phyloP scores from a whole-genome alignment of 116 monocot genomes.

The Zostera marina region DNA sequence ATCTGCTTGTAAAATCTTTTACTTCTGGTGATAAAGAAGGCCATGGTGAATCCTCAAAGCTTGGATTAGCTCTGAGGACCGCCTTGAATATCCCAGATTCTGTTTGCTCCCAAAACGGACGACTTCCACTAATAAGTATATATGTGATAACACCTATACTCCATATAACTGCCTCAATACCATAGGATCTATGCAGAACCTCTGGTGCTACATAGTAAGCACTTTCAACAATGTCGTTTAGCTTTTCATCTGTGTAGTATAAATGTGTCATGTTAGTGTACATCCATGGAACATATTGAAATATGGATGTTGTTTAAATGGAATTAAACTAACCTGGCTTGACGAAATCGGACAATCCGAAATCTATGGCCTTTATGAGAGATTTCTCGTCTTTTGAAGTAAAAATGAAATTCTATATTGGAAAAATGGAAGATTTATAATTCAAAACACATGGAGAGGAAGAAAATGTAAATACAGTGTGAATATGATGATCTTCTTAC shows the following conservation, averaged over 20 bases:
- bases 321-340: constrained; percentile 45
- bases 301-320: not conserved
- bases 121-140: constrained; percentile 79
- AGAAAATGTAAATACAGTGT: not conserved
- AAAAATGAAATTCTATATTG: constrained; percentile 80
- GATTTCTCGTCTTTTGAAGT: constrained; percentile 68
- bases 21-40: constrained; percentile 63
- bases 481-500: constrained; percentile 13
- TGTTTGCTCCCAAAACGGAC: constrained; percentile 86
- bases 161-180: constrained; percentile 96
- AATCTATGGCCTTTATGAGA: constrained; percentile 80
- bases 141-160: constrained; percentile 91
- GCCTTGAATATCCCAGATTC: constrained; percentile 90
- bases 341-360: constrained; percentile 88
- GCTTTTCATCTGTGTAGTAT: constrained; percentile 47
- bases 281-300: too few species aligned
- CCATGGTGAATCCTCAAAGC: constrained; percentile 78
- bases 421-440: not conserved
- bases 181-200: constrained; percentile 84
- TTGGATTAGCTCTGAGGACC: constrained; percentile 72
- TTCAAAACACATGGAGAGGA: not conserved
- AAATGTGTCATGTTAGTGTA: too few species aligned
- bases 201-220: constrained; percentile 97
- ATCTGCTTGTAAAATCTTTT: constrained; percentile 62
- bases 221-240: constrained; percentile 93